A percentile compares a stretch with the other conserved stretches of the same genome.
phyloP scores from a whole-genome alignment of 352 stramenopile genomes.

The Phytopythium kandeliae region DNA sequence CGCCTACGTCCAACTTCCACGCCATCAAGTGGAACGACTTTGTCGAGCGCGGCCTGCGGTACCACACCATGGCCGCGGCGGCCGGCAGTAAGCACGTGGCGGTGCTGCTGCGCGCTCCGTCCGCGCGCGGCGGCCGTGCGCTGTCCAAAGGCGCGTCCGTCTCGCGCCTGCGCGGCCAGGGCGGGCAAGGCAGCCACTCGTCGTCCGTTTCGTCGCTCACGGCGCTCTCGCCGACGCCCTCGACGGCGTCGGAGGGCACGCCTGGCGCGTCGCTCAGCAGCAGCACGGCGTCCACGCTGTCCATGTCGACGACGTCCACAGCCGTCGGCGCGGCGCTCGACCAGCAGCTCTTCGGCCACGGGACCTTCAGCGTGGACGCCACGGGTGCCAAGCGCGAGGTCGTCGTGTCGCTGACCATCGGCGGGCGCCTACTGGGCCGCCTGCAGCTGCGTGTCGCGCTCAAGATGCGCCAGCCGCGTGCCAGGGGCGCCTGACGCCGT shows the following conservation, averaged over 20 bases:
- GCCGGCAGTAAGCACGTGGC: constrained; percentile 60
- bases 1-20: constrained; percentile 70
- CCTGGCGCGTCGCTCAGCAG: constrained; percentile 16
- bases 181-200: constrained; percentile 10
- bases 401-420: constrained; percentile 53
- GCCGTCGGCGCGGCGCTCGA: constrained; percentile 21
- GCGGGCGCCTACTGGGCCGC: constrained; percentile 48
- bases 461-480: constrained; percentile 27
- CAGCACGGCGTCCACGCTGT: constrained; percentile 15
- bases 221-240: constrained; percentile 18
- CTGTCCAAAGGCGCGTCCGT: constrained; percentile 27
- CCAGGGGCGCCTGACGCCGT: constrained; percentile 6
- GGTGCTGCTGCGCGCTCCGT: constrained; percentile 36
- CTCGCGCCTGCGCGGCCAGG: constrained; percentile 13
- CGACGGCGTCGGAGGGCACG: constrained; percentile 19
- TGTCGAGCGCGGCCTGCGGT: constrained; percentile 56
- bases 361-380: constrained; percentile 57
- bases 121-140: constrained; percentile 18
- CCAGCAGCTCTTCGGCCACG: constrained; percentile 53
- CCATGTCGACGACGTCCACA: constrained; percentile 26
- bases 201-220: constrained; percentile 17
- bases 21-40: constrained; percentile 67
- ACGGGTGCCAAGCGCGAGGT: constrained; percentile 42
- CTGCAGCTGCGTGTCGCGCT: constrained; percentile 57
- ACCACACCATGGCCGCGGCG: constrained; percentile 45